Evolutionary conservation across 192 early-diverging fungal species (phyloP), one percentile per base, ranked within the genome.

Genomic region (Umbelopsis sp.): DNA sequence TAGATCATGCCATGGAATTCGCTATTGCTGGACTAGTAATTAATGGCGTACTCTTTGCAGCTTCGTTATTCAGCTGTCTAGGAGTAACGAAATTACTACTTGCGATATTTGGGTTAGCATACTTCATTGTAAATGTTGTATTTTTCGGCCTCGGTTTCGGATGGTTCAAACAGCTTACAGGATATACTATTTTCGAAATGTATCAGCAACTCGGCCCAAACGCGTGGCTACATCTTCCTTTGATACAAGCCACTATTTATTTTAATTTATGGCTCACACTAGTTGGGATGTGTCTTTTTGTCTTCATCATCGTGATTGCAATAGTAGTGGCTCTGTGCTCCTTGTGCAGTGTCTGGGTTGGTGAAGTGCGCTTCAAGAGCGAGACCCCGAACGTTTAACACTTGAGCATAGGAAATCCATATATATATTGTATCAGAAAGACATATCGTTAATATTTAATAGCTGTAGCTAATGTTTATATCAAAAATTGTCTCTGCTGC

Each of bases 151-250:
- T 61, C 13, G 55, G 55, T 10, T 61, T 61, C 35, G 55, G 55
- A 35, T 61, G 55, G 55, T 61, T 61, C 55, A 61, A 61, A 18
- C 9, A 8, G 4, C 25, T 61, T 5, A 61, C 55, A 30, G 55
- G 55, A 61, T 61, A 61, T 25, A 61, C 55, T 15, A 61, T 61
- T 35, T 35, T 61, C 18, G 55, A 61, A 61, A 61, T 61, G 55
- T 35, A 37, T 30, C 10, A 18, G 15, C 55, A 61, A 25, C 55
- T 61, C 25, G 55, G 55, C 5, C 30, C 1, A 8, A 61, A 61
- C 16, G 21, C 21, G 2, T 61, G 55, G 55, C 55, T 61, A 27
- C 5, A 5, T 5, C 30, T 61, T 12, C 55, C 55, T 35, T 16
- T 61, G 7, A 8, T 61, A 7, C 55, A 61, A 25, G 55, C 27